Base-by-base conservation (phyloP, 2,329 filamentous ascomycete genomes). In the Arthrobotrys entomopaga region DNA sequence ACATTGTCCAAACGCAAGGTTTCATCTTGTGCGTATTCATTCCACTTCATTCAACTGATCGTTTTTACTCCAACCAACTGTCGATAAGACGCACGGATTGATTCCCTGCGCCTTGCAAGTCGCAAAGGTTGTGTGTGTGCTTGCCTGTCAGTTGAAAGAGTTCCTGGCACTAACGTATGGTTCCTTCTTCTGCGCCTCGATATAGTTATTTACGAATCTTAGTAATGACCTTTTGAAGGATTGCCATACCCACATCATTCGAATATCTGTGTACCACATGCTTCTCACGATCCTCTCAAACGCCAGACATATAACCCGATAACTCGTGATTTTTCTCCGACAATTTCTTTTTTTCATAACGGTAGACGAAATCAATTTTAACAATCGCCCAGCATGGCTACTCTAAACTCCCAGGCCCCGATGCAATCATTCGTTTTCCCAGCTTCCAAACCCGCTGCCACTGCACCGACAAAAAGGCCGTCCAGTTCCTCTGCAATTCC, bases 221-320 rank as follows among this genome's bases (percentile, higher is more conserved):
- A 66, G 61, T 66, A 73, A 73, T 73, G 69, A 73, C 61, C 43
- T 42, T 59, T 50, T 73, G 60, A 73, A 73, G 61, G 69, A 73
- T 57, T 73, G 69, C 56, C 60, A 65, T 73, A 57, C 34, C 53
- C 49, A 20, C 38, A 19, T 38, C 49, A 46, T 48, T 46, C 42
- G 42, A 46, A 65, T 38, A 61, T 65, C 42, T 60, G 50, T 60
- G 48, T 73, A 73, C 61, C 61, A 48, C 69, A 61, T 73, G 56
- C 61, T 73, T 53, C 34, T 73, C 69, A 73, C 61, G 69, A 73
- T 56, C 60, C 8, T 72, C 53, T 57, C 20, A 50, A 53, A 61
- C 56, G 20, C 56, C 52, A 22, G 6, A 50, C 58, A 72, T 43
- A 65, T 73, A 61, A 73, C 42, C 48, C 61, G 61, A 73, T 63